Conservation (phyloP, 1,284 basidiomycete genomes). For the Pyrrhoderma noxium region DNA sequence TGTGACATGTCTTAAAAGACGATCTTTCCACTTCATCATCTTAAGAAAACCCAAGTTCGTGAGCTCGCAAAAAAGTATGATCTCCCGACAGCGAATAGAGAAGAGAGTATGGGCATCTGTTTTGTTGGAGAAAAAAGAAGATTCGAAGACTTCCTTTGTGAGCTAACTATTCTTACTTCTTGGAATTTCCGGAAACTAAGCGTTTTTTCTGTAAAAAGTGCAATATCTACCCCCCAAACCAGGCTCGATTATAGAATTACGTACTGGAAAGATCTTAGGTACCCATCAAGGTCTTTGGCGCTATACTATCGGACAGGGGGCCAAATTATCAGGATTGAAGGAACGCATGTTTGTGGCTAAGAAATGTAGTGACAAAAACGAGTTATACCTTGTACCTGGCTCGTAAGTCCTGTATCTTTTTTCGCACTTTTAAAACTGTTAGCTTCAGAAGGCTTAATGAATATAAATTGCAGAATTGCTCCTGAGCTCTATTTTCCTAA, state of each 20-base stretch:
- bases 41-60: slow-evolving; percentile 71
- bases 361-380: slow-evolving; percentile 60
- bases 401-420: slow-evolving; percentile 39
- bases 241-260: slow-evolving; percentile 59
- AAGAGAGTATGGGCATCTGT: slow-evolving; percentile 96
- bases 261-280: slow-evolving; percentile 48
- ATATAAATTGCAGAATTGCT: neutral
- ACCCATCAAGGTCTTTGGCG: slow-evolving; percentile 76
- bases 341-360: slow-evolving; percentile 68
- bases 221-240: slow-evolving; percentile 69
- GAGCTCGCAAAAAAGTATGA: slow-evolving; percentile 60
- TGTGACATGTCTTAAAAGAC: slow-evolving; percentile 33
- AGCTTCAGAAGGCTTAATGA: neutral
- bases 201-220: slow-evolving; percentile 35
- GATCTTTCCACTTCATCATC: slow-evolving; percentile 70
- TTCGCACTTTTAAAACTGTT: neutral
- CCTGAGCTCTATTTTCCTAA: slow-evolving; percentile 21
- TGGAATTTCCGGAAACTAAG: slow-evolving; percentile 3
- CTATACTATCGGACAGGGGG: slow-evolving; percentile 84
- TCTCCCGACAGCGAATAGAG: slow-evolving; percentile 72
- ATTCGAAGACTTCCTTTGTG: slow-evolving; percentile 75
- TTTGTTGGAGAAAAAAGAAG: slow-evolving; percentile 81
- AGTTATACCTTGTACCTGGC: slow-evolving; percentile 71
- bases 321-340: slow-evolving; percentile 57
- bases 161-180: slow-evolving; percentile 14